Evolutionary conservation across 2,329 filamentous ascomycete genomes (phyloP).

Genomic region (Alternaria hordeiaustralica): DNA sequence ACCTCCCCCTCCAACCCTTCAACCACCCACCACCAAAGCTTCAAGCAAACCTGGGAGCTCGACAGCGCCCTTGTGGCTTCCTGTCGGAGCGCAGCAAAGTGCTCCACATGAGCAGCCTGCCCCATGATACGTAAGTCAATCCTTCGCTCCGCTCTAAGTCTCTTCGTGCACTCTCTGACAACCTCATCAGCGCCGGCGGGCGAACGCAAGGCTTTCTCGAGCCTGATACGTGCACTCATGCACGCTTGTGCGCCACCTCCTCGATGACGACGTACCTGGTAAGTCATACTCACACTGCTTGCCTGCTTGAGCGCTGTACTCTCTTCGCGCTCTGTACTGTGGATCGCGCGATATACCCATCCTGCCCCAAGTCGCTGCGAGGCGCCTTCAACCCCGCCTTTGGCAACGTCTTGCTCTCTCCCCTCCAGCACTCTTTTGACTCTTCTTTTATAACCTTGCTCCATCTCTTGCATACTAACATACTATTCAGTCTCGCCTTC

Average conservation of each 20-base stretch:
- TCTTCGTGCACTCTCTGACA: not conserved
- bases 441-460: not conserved
- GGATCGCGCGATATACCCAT: not conserved
- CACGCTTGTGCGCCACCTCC: not conserved
- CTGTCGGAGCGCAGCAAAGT: not conserved
- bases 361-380: not conserved
- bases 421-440: not conserved
- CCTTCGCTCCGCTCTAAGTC: not conserved
- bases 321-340: not conserved
- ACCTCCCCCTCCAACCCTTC: constrained; percentile 8
- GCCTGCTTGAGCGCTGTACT: not conserved
- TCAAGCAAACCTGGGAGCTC: not conserved
- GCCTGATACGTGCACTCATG: not conserved
- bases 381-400: not conserved
- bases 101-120: not conserved
- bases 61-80: not conserved
- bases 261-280: not conserved
- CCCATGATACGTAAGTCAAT: not conserved
- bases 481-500: not conserved
- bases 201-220: not conserved
- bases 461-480: not conserved
- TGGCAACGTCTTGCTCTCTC: constrained; percentile 11
- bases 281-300: not conserved
- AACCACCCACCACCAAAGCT: constrained; percentile 4
- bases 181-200: not conserved